Evolutionary conservation across 345 rosid genomes (phyloP), one percentile per base, ranked within the genome.

Genomic region (Capsella bursapastoris): DNA sequence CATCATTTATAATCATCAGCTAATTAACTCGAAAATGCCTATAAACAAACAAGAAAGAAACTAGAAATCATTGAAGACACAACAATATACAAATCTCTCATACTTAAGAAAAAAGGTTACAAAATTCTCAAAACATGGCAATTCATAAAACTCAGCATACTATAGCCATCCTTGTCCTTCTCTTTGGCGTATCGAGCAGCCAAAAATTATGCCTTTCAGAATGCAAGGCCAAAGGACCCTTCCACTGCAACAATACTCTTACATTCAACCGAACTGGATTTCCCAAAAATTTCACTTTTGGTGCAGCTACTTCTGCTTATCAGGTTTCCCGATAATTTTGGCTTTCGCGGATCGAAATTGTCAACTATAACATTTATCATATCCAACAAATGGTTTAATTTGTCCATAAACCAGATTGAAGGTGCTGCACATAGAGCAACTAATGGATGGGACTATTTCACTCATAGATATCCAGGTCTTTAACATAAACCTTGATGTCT

Each of bases 281-380:
- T 34, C 37, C 57, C 12, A 35, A 47, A 6, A 48, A 70, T 14
- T 70, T 70, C 37, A 58, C n/a, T 6, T 72, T 72, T 29, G 76
- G 76, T 25, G 69, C 69, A 7, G 49, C 76, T 40, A 72, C 69
- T 61, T 72, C 69, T 8, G 68, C 76, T 6, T 72, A 72, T 13
- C 69, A 72, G 61, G 68, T 71, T 58, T 25, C 8, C 2, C 29
- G 15, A 52, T 52, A 52, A 25, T 9, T 10, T 27, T 18, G 7
- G 18, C 15, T 45, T n/a, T 45, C 8, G 50, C 22, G 37, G 35
- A 28, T 27, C 58, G 37, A 34, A 11, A 11, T 16, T 38, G 16
- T 8, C 8, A 35, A 16, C 14, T 10, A 34, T 51, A 13, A 12
- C 2, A 66, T 6, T 28, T 47, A 2, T 8, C 45, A 18, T 13